Conservation (phyloP, 2,329 filamentous ascomycete species). For the Epichloe elymi region DNA sequence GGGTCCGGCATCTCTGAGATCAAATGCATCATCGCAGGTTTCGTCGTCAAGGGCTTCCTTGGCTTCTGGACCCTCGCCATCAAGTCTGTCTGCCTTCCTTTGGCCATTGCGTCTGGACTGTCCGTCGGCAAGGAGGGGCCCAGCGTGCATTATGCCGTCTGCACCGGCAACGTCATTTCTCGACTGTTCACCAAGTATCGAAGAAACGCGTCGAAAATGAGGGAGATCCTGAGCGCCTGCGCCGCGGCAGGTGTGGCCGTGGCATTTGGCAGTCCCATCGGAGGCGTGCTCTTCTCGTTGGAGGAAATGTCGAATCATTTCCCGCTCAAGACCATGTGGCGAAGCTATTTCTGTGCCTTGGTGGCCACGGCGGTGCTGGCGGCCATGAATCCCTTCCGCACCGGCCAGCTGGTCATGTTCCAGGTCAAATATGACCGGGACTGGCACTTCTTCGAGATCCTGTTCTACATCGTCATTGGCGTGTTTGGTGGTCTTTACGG, state of each 20-base stretch:
- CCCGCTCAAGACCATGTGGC: conserved; percentile 92
- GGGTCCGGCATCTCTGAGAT: conserved; percentile 97
- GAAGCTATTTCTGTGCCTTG: conserved; percentile 93
- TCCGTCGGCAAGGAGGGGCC: conserved; percentile 96
- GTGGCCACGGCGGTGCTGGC: conserved; percentile 87
- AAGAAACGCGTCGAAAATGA: conserved; percentile 81
- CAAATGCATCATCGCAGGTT: conserved; percentile 97
- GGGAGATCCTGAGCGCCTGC: conserved; percentile 88
- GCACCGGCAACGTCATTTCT: conserved; percentile 92
- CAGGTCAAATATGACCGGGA: conserved; percentile 89
- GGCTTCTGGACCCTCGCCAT: conserved; percentile 85
- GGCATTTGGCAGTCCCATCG: conserved; percentile 93
- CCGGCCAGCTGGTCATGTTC: conserved; percentile 98
- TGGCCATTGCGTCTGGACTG: conserved; percentile 86
- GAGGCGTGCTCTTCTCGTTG: conserved; percentile 87
- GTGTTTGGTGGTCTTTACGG: conserved; percentile 92
- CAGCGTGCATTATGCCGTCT: conserved; percentile 97
- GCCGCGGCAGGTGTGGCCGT: conserved; percentile 92
- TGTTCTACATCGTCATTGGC: conserved; percentile 86
- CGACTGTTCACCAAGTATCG: conserved; percentile 86
- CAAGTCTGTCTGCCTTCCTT: conserved; percentile 80
- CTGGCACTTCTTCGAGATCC: conserved; percentile 94
- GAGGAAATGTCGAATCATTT: conserved; percentile 98
- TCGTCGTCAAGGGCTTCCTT: conserved; percentile 97
- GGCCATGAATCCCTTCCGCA: conserved; percentile 94